Percentiles rank a stretch among this genome's conserved stretches.
phyloP scores from a whole-genome alignment of 2,329 filamentous ascomycete species.

The Claviceps citrina region DNA sequence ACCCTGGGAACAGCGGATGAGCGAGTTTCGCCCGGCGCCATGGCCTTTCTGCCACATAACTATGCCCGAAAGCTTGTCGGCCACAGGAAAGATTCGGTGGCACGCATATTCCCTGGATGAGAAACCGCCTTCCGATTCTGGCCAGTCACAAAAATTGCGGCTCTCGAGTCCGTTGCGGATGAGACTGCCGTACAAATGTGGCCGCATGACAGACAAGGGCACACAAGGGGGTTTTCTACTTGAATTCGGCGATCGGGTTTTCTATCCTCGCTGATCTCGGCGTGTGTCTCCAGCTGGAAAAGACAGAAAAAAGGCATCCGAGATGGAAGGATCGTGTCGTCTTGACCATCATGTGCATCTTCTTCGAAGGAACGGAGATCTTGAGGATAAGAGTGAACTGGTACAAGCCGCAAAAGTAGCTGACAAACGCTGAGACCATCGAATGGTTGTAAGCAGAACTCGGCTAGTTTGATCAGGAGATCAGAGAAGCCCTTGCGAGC shows the following conservation, averaged over 20 bases:
- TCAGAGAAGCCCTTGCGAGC: no score
- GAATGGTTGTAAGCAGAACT: slow-evolving; percentile 30
- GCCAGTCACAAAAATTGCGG: slow-evolving; percentile 37
- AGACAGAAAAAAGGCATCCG: slow-evolving; percentile 20
- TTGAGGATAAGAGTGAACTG: no score
- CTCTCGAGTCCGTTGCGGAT: slow-evolving; percentile 52
- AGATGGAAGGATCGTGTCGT: slow-evolving; percentile 47
- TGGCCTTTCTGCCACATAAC: slow-evolving; percentile 32
- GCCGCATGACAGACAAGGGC: slow-evolving; percentile 43
- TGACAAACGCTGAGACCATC: slow-evolving; percentile 34
- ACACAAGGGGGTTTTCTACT: slow-evolving; percentile 49
- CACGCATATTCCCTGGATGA: slow-evolving; percentile 57
- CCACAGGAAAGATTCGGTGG: slow-evolving; percentile 63
- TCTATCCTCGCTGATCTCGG: slow-evolving; percentile 56
- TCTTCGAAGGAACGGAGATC: slow-evolving; percentile 47
- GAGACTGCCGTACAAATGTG: slow-evolving; percentile 39
- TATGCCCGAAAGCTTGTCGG: slow-evolving; percentile 40
- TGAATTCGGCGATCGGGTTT: no score
- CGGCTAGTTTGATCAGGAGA: no score
- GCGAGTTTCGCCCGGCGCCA: no score
- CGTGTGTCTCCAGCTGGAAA: no score
- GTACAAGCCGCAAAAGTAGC: slow-evolving; percentile 35
- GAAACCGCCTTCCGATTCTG: slow-evolving; percentile 34
- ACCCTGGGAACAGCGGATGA: no score
- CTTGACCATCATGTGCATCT: slow-evolving; percentile 46